Percentiles rank a stretch among this genome's conserved stretches.
phyloP scores from a whole-genome alignment of 2,329 filamentous ascomycete species.

The Tolypocladium sp. region DNA sequence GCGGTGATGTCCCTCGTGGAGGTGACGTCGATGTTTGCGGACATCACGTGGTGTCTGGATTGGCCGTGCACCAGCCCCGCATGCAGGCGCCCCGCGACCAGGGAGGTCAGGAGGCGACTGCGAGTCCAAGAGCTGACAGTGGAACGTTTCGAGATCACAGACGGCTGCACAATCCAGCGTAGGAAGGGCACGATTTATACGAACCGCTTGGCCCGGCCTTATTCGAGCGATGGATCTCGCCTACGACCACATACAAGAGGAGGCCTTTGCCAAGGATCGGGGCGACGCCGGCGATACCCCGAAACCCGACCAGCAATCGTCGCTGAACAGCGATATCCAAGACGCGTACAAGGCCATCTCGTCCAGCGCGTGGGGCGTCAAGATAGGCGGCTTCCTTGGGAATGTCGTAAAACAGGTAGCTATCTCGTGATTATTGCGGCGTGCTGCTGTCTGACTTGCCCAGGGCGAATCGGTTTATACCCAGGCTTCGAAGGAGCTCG shows the following conservation, averaged over 20 bases:
- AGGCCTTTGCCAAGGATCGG: slow-evolving; percentile 55
- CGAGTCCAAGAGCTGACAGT: neutral
- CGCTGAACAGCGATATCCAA: slow-evolving; percentile 81
- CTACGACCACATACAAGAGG: slow-evolving; percentile 93
- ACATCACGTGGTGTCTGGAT: neutral
- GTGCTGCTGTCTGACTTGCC: neutral
- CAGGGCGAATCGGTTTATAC: slow-evolving; percentile 76
- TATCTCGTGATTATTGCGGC: too few relatives aligned
- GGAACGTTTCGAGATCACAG: neutral
- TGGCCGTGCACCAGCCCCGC: neutral
- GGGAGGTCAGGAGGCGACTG: neutral
- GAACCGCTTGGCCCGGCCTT: neutral
- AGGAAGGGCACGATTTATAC: neutral
- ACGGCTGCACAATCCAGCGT: neutral
- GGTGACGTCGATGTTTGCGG: neutral
- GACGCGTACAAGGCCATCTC: slow-evolving; percentile 94
- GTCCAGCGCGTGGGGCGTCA: slow-evolving; percentile 81
- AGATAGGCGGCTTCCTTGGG: slow-evolving; percentile 79
- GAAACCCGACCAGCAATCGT: slow-evolving; percentile 32
- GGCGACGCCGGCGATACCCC: slow-evolving; percentile 35
- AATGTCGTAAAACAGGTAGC: slow-evolving; percentile 84
- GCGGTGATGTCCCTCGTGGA: neutral
- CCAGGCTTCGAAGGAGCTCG: slow-evolving; percentile 78
- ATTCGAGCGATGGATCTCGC: slow-evolving; percentile 71
- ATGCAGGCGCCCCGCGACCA: neutral